Base-by-base conservation (phyloP, 192 early-diverging fungal species). In the Backusella parvicylindrica region DNA sequence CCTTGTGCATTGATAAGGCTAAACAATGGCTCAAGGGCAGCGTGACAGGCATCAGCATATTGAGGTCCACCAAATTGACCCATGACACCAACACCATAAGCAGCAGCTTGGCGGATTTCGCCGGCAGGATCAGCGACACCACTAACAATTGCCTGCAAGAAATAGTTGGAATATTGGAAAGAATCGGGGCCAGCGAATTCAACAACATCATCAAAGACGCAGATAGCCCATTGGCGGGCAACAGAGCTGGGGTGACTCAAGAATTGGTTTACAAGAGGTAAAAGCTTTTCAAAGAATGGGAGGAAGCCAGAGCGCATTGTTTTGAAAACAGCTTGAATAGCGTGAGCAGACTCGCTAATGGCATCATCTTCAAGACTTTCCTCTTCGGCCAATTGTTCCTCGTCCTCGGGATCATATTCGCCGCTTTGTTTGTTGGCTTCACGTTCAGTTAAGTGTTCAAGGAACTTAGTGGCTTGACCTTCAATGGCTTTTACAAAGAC, bases 331-430 rank as follows among this genome's bases (percentile, higher is more conserved):
- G 89, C 84, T 76, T 96, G 94, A 71, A 99, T 82, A 6, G 92
- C 88, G 50, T 90, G 89, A 65, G 95, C 90, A 21, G 97, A 87
- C 76, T 97, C 96, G 43, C 89, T 89, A 37, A 99, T 75, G 70
- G 95, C 87, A 75, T 90, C 89, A 78, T 95, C 92, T 72, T 95
- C 94, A 28, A 84, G 85, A 64, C 85, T 88, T 77, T 95, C 93
- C 60, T 98, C 97, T 75, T 92, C 93, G 66, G 88, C 81, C 63
- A 97, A 83, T 37, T 88, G 87, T 75, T 98, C 96, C 75, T 98
- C 98, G 74, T 97, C 95, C 76, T 97, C 96, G 16, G 90, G 93
- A 78, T 98, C 96, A 79, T 92, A 90, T 79, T 98, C 97, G 31
- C 86, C 87, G 60, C 89, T 91, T 23, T 87, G 86, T 1, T 93